These are phyloP conservation scores for Aquilaria malaccensis DNA, from an alignment of 345 rosid genomes.

Conservation along the genomic window DNA sequence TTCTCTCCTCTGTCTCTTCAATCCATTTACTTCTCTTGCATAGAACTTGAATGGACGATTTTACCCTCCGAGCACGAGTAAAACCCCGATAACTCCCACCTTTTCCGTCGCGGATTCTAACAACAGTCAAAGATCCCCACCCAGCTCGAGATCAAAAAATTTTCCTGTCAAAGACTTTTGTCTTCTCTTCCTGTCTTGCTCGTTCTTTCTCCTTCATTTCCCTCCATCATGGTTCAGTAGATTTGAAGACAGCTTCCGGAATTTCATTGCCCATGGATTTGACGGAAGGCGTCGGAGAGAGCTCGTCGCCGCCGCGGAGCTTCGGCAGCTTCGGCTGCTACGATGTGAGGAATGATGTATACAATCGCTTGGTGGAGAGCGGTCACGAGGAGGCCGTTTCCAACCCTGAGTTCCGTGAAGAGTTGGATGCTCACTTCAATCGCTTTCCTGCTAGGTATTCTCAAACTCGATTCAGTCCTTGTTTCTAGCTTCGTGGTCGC, in stretches of 20 bases:
- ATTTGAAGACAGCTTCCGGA: not conserved
- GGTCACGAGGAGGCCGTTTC: slow-evolving; percentile 38
- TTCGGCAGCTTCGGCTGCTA: slow-evolving; percentile 32
- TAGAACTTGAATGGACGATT: slow-evolving; percentile 9
- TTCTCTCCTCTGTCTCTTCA: not conserved
- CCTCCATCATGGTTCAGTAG: slow-evolving; percentile 3
- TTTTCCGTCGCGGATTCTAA: slow-evolving; percentile 26
- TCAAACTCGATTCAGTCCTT: not conserved
- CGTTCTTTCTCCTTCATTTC: slow-evolving; percentile 3
- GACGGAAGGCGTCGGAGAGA: slow-evolving; percentile 70
- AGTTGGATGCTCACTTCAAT: slow-evolving; percentile 54
- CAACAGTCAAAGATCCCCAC: slow-evolving; percentile 44
- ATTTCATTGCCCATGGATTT: slow-evolving; percentile 42
- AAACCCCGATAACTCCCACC: slow-evolving; percentile 7
- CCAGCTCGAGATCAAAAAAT: slow-evolving; percentile 9
- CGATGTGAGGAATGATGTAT: slow-evolving; percentile 48
- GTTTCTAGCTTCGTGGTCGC: not conserved
- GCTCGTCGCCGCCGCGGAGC: slow-evolving; percentile 73
- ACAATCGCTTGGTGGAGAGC: slow-evolving; percentile 43
- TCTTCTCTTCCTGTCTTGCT: slow-evolving; percentile 6
- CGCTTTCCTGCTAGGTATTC: slow-evolving; percentile 62
- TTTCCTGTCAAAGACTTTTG: not conserved
- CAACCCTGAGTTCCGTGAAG: slow-evolving; percentile 49
- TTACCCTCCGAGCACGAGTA: slow-evolving; percentile 11
- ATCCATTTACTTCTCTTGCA: slow-evolving; percentile 1